A percentile compares a stretch with the other conserved stretches of the same genome.
Evolutionary conservation across 2,329 filamentous ascomycete genomes (phyloP).

Genomic region (Scolecobasidium constrictum): DNA sequence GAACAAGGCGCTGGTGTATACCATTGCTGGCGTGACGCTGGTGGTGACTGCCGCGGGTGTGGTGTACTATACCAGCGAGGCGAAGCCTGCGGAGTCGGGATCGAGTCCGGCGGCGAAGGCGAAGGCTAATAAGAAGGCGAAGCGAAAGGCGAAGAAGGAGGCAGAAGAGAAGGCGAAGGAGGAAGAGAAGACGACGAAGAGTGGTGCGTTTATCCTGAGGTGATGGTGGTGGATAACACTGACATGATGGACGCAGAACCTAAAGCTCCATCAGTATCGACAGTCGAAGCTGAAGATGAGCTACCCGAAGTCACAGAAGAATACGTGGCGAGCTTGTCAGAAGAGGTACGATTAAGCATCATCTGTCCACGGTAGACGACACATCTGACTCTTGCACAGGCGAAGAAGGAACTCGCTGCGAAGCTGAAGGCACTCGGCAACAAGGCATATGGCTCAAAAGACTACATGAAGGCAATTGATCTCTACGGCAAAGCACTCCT

Average conservation of each 20-base stretch:
- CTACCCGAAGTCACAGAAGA: conserved; percentile 39
- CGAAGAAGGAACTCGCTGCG: conserved; percentile 64
- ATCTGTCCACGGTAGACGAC: no score
- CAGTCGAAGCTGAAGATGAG: conserved; percentile 31
- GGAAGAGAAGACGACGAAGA: conserved; percentile 14
- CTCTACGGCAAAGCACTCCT: conserved; percentile 93
- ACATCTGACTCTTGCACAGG: no score
- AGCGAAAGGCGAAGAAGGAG: conserved; percentile 82
- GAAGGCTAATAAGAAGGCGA: conserved; percentile 47
- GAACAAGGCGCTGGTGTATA: conserved; percentile 92
- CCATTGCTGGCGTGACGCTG: conserved; percentile 85
- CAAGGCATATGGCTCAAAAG: conserved; percentile 89
- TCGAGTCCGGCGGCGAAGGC: conserved; percentile 18
- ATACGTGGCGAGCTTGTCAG: conserved; percentile 31
- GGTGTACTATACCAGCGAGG: conserved; percentile 73
- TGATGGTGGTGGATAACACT: background rate
- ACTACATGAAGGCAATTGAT: conserved; percentile 86
- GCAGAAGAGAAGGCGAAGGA: conserved; percentile 56
- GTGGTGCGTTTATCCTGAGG: background rate
- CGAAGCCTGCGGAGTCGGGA: conserved; percentile 28
- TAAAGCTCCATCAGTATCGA: conserved; percentile 17
- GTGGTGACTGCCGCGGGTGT: conserved; percentile 86
- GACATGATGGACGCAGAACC: background rate
- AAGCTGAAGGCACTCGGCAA: conserved; percentile 94
- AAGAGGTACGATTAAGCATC: conserved; percentile 26